Evolutionary conservation across 345 rosid genomes (phyloP).

Genomic region (Abelmoschus esculentus): DNA sequence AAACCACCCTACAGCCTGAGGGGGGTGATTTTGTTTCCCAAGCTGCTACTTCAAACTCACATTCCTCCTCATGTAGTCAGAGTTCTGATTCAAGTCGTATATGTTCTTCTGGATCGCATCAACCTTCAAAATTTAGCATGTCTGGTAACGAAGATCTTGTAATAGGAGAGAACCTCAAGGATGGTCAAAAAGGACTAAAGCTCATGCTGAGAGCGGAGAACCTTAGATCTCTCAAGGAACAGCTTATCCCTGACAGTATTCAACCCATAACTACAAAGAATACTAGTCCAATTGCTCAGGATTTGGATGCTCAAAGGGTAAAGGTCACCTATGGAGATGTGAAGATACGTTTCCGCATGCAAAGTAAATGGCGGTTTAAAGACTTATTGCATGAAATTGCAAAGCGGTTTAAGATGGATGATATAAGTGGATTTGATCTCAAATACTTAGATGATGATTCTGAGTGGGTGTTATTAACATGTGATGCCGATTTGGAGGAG

Average conservation of each 20-base stretch:
- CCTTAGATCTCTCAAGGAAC: slow-evolving; percentile 30
- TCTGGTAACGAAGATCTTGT: slow-evolving; percentile 20
- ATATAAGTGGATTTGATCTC: slow-evolving; percentile 46
- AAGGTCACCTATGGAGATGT: slow-evolving; percentile 60
- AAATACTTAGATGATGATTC: slow-evolving; percentile 89
- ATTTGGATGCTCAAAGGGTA: slow-evolving; percentile 44
- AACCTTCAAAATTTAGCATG: slow-evolving; percentile 23
- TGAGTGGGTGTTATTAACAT: slow-evolving; percentile 84
- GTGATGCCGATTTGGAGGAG: slow-evolving; percentile 86
- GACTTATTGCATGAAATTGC: slow-evolving; percentile 60
- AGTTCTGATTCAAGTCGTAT: slow-evolving; percentile 73
- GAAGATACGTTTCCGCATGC: slow-evolving; percentile 62
- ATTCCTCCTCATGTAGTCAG: slow-evolving; percentile 63
- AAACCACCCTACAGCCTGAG: slow-evolving; percentile 24
- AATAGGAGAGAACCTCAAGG: slow-evolving; percentile 24
- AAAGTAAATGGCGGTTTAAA: slow-evolving; percentile 32
- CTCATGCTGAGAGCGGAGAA: slow-evolving; percentile 40
- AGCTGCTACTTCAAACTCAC: slow-evolving; percentile 38
- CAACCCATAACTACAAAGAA: slow-evolving; percentile 14
- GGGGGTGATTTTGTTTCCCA: slow-evolving; percentile 15
- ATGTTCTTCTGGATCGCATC: slow-evolving; percentile 55
- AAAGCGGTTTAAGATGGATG: slow-evolving; percentile 58
- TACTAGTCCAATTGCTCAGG: slow-evolving; percentile 25
- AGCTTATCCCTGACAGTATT: slow-evolving; percentile 25
- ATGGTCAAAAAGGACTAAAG: slow-evolving; percentile 31